These are phyloP conservation scores for Cercospora sojina DNA, from an alignment of 2,329 filamentous ascomycete genomes.

Conservation along the genomic window DNA sequence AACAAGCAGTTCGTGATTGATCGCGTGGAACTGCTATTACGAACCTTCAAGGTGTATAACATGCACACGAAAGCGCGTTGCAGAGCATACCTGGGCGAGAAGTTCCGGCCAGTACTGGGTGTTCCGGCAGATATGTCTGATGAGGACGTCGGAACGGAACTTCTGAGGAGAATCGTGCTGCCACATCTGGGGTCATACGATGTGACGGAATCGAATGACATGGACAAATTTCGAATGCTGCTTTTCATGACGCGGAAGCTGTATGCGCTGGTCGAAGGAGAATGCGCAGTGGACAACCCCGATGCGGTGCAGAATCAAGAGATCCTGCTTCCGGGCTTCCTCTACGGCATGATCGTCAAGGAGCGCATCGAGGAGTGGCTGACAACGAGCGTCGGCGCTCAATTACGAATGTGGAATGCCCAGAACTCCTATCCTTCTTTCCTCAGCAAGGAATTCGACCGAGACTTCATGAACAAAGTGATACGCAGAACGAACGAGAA, in stretches of 20 bases:
- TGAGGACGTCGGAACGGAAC: constrained; percentile 87
- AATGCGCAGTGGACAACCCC: constrained; percentile 91
- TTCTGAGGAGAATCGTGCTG: constrained; percentile 83
- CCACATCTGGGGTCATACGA: constrained; percentile 86
- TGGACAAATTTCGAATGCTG: constrained; percentile 90
- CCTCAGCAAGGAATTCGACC: constrained; percentile 71
- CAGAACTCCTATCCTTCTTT: constrained; percentile 60
- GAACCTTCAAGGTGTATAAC: constrained; percentile 89
- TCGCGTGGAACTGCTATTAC: constrained; percentile 83
- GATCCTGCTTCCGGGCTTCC: constrained; percentile 84
- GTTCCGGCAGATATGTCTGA: constrained; percentile 81
- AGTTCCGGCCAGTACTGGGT: constrained; percentile 84
- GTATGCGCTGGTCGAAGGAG: constrained; percentile 87
- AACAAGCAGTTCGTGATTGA: constrained; percentile 91
- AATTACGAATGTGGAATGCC: constrained; percentile 53
- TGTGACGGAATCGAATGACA: constrained; percentile 79
- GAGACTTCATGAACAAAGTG: constrained; percentile 75
- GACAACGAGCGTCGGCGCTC: constrained; percentile 52
- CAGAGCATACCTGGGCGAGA: constrained; percentile 80
- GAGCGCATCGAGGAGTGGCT: constrained; percentile 91
- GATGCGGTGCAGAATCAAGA: constrained; percentile 97
- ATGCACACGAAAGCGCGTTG: constrained; percentile 81
- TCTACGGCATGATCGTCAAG: constrained; percentile 95
- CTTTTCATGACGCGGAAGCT: constrained; percentile 96
- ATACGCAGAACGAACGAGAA: constrained; percentile 84